Conservation (phyloP, 139 green algal genomes). For the Chara braunii region DNA sequence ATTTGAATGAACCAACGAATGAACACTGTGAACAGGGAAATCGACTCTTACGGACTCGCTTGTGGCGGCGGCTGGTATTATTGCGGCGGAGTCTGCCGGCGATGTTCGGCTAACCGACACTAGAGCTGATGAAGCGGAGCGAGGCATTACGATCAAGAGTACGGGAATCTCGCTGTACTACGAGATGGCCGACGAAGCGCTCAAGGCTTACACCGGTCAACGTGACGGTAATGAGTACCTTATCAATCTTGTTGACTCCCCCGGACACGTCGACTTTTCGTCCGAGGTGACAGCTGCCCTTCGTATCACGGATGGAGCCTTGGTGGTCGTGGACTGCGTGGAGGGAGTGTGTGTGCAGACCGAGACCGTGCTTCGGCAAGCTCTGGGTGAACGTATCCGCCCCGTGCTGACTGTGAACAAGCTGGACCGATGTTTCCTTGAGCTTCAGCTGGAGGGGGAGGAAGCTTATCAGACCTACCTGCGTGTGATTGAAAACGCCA, state of each 20-base stretch:
- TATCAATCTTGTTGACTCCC: conserved; percentile 99
- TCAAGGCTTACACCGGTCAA: conserved; percentile 65
- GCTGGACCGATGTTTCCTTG: conserved; percentile 99
- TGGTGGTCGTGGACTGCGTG: conserved; percentile 99
- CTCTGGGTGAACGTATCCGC: conserved; percentile 84
- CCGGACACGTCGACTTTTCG: conserved; percentile 98
- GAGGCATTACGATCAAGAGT: conserved; percentile 99
- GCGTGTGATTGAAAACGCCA: conserved; percentile 96
- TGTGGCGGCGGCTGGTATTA: conserved; percentile 97
- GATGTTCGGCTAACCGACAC: conserved; percentile 71
- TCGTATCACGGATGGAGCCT: conserved; percentile 96
- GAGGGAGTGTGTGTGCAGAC: conserved; percentile 99
- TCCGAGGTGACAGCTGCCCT: conserved; percentile 97
- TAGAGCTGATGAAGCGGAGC: conserved; percentile 94
- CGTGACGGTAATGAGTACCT: conserved; percentile 86
- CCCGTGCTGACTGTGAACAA: conserved; percentile 99
- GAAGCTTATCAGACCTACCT: conserved; percentile 90
- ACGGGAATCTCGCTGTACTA: conserved; percentile 99
- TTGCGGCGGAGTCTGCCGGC: conserved; percentile 76
- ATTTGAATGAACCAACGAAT: too few species aligned
- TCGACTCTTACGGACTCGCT: conserved; percentile 95
- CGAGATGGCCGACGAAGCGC: conserved; percentile 68
- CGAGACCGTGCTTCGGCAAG: conserved; percentile 97
- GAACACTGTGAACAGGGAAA: too few species aligned
- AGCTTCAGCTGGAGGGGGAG: conserved; percentile 83